Evolutionary conservation across 2,329 filamentous ascomycete species (phyloP), one percentile per base, ranked within the genome.

Genomic region (Erysiphe neolycopersici): DNA sequence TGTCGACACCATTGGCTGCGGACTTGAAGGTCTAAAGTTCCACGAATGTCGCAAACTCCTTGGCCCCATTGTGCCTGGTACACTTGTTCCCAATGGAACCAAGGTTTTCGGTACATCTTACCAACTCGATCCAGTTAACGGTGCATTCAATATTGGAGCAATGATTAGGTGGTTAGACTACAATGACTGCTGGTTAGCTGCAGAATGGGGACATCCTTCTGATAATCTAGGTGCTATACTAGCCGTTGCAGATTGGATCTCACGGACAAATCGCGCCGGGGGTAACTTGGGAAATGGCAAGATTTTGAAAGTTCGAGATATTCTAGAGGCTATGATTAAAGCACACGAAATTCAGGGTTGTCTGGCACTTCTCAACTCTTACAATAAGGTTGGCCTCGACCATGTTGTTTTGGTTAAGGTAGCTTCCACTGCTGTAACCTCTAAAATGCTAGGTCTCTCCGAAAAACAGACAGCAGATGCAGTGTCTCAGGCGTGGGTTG

Each of bases 151-250:
- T 70, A 95, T 98, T 55, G 89, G 89, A 55, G 80, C 89, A 56
- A 92, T 93, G 78, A 93, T 98, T 65, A 73, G 89, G 59, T 98
- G 89, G 89, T 73, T 98, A 56, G 89, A 98, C 67, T 98, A 95
- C 73, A 98, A 98, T 62, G 89, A 98, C 71, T 95, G 89, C 73
- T 98, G 87, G 89, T 70, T 95, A 50, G 89, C 87, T 38, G 89
- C 89, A 45, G 89, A 98, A 66, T 98, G 89, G 89, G 89, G 89
- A 46, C 89, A 98, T 63, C 89, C 89, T 48, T 94, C 85, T 4
- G 89, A 98, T 68, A 98, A 98, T 68, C 63, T 98, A 53, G 89
- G 89, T 49, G 89, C 87, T 56, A 98, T 98, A 59, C 73, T 98
- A 49, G 83, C 87, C 40, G 85, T 94, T 43, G 83, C 89, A 47